Evolutionary conservation across 169 alveolate genomes (phyloP).

Genomic region (Ichthyophthirius multifiliis): DNA sequence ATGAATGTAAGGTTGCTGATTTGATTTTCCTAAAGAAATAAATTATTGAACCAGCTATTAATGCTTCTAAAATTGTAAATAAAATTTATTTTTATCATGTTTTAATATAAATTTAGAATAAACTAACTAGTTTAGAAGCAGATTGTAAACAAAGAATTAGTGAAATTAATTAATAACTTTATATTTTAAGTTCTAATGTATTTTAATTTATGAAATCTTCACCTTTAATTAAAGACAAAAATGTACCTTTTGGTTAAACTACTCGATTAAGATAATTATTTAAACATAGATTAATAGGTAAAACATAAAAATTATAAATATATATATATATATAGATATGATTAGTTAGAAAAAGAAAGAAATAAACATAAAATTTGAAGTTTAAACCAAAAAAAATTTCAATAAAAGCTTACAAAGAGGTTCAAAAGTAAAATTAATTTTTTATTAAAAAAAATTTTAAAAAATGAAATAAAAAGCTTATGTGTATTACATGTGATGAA

Average conservation of each 20-base stretch:
- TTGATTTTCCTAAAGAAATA: background rate
- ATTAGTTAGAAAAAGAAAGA: background rate
- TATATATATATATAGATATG: background rate
- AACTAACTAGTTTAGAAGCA: constrained; percentile 2
- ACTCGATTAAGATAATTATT: background rate
- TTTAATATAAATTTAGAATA: no score
- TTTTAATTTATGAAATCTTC: background rate
- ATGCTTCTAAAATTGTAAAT: background rate
- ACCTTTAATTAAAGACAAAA: background rate
- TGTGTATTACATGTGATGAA: background rate
- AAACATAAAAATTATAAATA: background rate
- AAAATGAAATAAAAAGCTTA: background rate
- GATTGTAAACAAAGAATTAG: background rate
- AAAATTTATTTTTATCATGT: no score
- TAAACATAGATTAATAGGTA: background rate
- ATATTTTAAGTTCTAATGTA: background rate
- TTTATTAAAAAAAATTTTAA: background rate
- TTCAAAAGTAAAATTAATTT: background rate
- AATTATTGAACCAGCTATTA: background rate
- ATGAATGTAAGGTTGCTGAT: no score
- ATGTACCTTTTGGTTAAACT: background rate
- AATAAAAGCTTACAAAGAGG: background rate
- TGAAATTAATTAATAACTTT: background rate
- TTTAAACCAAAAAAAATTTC: background rate
- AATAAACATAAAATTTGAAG: background rate